These are phyloP conservation scores for Alnus rubra DNA, from an alignment of 306 rosid species.

Conservation along the genomic window DNA sequence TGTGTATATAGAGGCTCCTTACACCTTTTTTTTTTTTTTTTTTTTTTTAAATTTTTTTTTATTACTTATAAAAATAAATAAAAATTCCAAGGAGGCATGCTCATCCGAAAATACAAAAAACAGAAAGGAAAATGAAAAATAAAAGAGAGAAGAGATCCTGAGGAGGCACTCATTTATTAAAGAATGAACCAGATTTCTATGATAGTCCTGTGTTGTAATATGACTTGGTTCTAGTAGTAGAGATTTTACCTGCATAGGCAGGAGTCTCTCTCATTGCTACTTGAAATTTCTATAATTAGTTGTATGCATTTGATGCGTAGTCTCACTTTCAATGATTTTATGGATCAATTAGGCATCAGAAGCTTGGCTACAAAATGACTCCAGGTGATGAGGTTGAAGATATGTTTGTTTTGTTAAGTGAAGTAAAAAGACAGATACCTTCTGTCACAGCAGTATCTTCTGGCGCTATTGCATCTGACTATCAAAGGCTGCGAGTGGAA, in stretches of 20 bases:
- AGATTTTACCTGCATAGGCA: not conserved
- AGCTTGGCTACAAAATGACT: constrained; percentile 80
- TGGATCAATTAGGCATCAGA: constrained; percentile 59
- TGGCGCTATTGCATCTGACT: constrained; percentile 98
- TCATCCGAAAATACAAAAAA: not conserved
- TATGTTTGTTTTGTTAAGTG: constrained; percentile 76
- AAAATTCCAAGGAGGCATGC: not conserved
- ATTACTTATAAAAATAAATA: too few species aligned
- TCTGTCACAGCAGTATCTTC: constrained; percentile 80
- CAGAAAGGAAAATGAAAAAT: not conserved
- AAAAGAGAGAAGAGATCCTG: not conserved
- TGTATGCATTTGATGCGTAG: constrained; percentile 14
- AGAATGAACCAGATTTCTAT: not conserved
- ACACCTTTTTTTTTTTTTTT: too few species aligned
- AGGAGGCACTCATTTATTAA: not conserved
- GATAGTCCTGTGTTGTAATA: not conserved
- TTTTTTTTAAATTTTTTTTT: too few species aligned
- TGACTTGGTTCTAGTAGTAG: not conserved
- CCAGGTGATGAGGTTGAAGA: constrained; percentile 98
- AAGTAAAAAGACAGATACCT: constrained; percentile 87
- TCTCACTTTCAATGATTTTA: constrained; percentile 27
- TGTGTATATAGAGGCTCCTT: too few species aligned
- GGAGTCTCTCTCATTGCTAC: not conserved
- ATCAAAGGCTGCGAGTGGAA: constrained; percentile 96
- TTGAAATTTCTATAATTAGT: not conserved